Percentiles rank a stretch among this genome's conserved stretches.
Conservation (phyloP, 148 eudicot genomes). For the Gaultheria prostrata region DNA sequence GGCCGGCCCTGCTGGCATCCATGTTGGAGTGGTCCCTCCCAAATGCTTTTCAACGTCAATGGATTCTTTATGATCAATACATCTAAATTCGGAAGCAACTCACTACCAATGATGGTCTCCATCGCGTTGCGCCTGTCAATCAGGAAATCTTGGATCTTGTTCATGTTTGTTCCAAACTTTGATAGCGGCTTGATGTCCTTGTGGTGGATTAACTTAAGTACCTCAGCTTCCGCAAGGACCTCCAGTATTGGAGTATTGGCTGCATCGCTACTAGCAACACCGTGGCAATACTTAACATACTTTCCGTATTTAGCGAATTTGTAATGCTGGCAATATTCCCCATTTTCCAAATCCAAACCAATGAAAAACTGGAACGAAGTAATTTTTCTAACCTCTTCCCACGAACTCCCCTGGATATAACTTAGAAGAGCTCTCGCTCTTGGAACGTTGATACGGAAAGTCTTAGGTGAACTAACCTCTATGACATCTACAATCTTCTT, state of each 20-base stretch:
- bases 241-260: background rate
- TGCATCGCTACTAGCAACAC: background rate
- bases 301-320: background rate
- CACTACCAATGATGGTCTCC: background rate
- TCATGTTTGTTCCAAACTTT: background rate
- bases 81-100: conserved; percentile 7
- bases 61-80: background rate
- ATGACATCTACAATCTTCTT: background rate
- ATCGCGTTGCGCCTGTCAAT: background rate
- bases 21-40: background rate
- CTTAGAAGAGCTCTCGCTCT: background rate
- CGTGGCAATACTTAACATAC: background rate
- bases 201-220: conserved; percentile 7
- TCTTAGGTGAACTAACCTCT: background rate
- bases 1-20: too few relatives aligned
- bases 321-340: background rate
- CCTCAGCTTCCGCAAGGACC: background rate
- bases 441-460: background rate
- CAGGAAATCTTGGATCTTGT: conserved; percentile 6
- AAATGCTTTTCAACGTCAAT: conserved; percentile 10
- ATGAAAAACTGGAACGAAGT: background rate
- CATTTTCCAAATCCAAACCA: background rate
- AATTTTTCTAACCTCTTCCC: background rate
- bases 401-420: background rate
- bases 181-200: background rate